phyloP scores from a whole-genome alignment of 805 yeast genomes.

The Suhomyces kilbournensis region DNA sequence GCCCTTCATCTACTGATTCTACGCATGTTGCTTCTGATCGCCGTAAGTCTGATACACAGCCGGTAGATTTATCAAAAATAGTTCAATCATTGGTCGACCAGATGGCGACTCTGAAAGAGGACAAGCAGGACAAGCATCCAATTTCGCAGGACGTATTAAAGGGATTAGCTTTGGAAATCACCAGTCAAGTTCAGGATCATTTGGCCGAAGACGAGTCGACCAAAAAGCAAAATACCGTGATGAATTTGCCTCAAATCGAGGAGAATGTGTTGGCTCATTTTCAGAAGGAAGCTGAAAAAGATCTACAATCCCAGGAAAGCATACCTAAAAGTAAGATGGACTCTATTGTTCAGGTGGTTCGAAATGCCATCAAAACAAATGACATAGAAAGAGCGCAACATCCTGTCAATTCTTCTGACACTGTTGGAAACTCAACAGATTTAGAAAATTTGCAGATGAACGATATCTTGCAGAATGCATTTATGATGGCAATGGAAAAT shows the following conservation, averaged over 20 bases:
- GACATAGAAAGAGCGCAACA: neutral
- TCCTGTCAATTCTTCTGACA: neutral
- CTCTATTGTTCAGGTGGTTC: slow-evolving; percentile 2
- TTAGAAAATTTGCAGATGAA: slow-evolving; percentile 59
- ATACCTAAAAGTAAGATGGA: neutral
- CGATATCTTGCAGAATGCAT: slow-evolving; percentile 72
- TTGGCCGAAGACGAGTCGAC: slow-evolving; percentile 14
- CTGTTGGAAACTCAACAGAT: slow-evolving; percentile 35
- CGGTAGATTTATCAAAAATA: slow-evolving; percentile 18
- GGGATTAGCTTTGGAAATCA: slow-evolving; percentile 29
- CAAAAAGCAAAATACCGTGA: slow-evolving; percentile 7
- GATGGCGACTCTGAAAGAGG: slow-evolving; percentile 13
- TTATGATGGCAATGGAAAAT: slow-evolving; percentile 71
- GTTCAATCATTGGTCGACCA: slow-evolving; percentile 27
- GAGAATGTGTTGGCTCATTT: slow-evolving; percentile 37
- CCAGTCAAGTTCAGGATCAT: slow-evolving; percentile 29
- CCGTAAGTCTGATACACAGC: neutral
- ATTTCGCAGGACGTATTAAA: slow-evolving; percentile 23
- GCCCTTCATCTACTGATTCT: neutral
- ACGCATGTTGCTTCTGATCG: neutral
- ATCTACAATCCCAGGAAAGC: slow-evolving; percentile 8
- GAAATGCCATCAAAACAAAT: neutral
- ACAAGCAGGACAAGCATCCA: slow-evolving; percentile 3
- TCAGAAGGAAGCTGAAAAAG: slow-evolving; percentile 30
- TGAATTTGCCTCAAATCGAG: slow-evolving; percentile 31